Evolutionary conservation across 1,284 basidiomycete species (phyloP), one percentile per base, ranked within the genome.

Genomic region (Hortiboletus rubellus): DNA sequence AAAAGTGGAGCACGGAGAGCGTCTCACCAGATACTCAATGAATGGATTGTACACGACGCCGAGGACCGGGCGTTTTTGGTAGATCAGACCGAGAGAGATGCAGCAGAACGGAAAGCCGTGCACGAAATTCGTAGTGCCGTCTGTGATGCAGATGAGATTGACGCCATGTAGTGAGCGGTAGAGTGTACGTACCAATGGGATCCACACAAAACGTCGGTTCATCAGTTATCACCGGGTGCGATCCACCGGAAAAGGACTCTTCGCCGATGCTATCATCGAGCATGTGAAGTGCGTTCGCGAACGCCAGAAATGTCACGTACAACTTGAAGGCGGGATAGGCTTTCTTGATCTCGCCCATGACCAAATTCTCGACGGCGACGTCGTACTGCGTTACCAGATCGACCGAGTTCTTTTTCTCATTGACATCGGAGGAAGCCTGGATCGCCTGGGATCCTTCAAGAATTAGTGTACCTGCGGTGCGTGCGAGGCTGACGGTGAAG

Each of bases 301-400:
- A 22, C 12, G 33, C 59, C 22, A 50, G 38, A 50, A 33, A 65
- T 7, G 40, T 41, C 54, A 81, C 90, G 70, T 71, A 94, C 92
- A 95, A 96, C 61, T 87, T 77, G 74, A 94, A 96, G 12, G 75
- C 68, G 0, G 94, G 94, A 73, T 92, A 97, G 48, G 78, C 78
- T 31, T 76, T 73, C 36, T 77, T 75, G 59, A 98, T 86, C 70
- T 86, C 82, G 52, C 80, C 70, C 71, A 86, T 86, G 46, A 98
- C 91, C 54, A 96, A 80, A 62, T 91, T 87, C 72, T 98, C 96
- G 14, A 97, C 94, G 40, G 82, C 86, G 59, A 97, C 91, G 74
- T 99, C 96, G 67, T 94, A 97, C 76, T 98, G 92, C 0, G 96
- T 98, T n/a, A 98, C 96, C 40, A 98, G 80, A 74, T 96, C 94